Evolutionary conservation across 2,329 filamentous ascomycete genomes (phyloP).

Genomic region (Lachnellula suecica): DNA sequence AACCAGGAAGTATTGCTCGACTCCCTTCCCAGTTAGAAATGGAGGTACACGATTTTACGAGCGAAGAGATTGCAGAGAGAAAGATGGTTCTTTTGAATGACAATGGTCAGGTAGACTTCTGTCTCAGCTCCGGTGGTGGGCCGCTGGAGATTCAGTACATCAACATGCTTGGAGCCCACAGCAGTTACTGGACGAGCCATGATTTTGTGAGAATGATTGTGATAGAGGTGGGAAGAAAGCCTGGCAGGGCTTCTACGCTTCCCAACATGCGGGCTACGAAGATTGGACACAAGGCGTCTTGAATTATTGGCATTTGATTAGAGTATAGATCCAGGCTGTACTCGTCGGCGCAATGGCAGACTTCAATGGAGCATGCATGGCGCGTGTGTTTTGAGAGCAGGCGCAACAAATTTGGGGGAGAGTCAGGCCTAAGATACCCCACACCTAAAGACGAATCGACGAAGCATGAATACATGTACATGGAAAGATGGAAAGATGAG

Average conservation of each 20-base stretch:
- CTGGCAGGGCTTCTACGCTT: constrained; percentile 62
- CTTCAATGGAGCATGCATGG: background rate
- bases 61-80: constrained; percentile 89
- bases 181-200: constrained; percentile 84
- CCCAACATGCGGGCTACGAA: constrained; percentile 61
- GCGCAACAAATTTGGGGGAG: background rate
- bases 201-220: constrained; percentile 93
- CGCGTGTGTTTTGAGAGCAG: background rate
- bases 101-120: constrained; percentile 94
- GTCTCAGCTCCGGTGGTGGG: constrained; percentile 78
- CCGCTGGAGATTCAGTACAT: constrained; percentile 93
- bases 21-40: constrained; percentile 75
- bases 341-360: background rate
- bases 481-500: background rate
- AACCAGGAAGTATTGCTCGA: constrained; percentile 38
- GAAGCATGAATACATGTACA: too few species aligned
- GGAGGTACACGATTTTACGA: constrained; percentile 91
- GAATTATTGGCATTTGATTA: background rate
- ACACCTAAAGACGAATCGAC: constrained; percentile 6
- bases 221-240: constrained; percentile 76
- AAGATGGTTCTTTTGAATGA: constrained; percentile 88
- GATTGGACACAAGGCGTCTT: constrained; percentile 22
- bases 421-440: constrained; percentile 24
- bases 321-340: background rate
- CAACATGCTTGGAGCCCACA: constrained; percentile 95